phyloP scores from a whole-genome alignment of 2,329 filamentous ascomycete species.

The Alternaria burnsii region DNA sequence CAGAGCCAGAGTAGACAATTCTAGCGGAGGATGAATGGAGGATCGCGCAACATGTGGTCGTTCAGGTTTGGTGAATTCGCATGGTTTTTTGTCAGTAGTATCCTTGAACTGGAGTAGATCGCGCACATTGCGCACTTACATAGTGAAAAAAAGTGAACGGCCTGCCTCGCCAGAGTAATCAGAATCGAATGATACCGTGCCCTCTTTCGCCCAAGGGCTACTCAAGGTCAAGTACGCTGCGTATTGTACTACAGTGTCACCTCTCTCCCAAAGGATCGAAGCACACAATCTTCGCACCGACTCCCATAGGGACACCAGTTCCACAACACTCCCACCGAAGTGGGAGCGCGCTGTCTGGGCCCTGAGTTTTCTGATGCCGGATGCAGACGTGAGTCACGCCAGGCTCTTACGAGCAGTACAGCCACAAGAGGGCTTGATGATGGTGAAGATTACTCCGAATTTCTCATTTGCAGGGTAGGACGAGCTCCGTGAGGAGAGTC shows the following conservation, averaged over 20 bases:
- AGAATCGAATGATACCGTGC: conserved; percentile 83
- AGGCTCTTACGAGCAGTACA: conserved; percentile 83
- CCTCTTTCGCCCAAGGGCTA: conserved; percentile 51
- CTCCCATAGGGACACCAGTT: conserved; percentile 77
- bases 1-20: neutral
- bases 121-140: conserved; percentile 54
- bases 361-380: conserved; percentile 92
- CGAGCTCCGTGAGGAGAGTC: conserved; percentile 50
- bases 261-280: conserved; percentile 57
- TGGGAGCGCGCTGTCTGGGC: conserved; percentile 49
- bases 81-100: conserved; percentile 51
- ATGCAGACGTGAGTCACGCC: conserved; percentile 84
- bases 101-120: conserved; percentile 35
- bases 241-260: conserved; percentile 95
- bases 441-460: conserved; percentile 96
- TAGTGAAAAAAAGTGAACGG: conserved; percentile 66
- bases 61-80: neutral
- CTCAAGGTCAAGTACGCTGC: conserved; percentile 72
- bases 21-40: neutral
- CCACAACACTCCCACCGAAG: conserved; percentile 32
- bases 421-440: conserved; percentile 54
- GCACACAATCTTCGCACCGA: conserved; percentile 91
- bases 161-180: conserved; percentile 88
- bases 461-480: conserved; percentile 82
- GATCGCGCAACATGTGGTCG: neutral